phyloP scores from a whole-genome alignment of 2,329 filamentous ascomycete species.

The Fusarium subtropicale region DNA sequence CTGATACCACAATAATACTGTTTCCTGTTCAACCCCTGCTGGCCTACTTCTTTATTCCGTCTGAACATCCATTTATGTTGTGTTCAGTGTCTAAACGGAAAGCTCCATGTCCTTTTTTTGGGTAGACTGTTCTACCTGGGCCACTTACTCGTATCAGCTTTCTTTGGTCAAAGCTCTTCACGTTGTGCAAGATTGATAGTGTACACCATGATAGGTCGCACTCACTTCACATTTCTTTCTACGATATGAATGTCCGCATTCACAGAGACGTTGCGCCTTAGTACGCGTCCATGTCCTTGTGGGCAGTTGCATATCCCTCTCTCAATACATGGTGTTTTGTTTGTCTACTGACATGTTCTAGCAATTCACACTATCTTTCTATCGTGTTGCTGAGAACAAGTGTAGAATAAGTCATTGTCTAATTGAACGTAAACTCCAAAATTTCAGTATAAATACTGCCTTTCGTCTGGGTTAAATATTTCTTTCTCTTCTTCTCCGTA shows the following conservation, averaged over 20 bases:
- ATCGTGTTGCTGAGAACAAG: not conserved
- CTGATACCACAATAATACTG: constrained; percentile 20
- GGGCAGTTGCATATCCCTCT: not conserved
- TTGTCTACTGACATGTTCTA: not conserved
- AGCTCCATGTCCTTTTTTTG: not conserved
- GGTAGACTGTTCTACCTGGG: not conserved
- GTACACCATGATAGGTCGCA: not conserved
- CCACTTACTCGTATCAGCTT: not conserved
- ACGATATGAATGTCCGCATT: not conserved
- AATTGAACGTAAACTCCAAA: not conserved
- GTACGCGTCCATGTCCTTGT: not conserved
- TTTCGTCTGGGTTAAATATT: not conserved
- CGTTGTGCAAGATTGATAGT: not conserved
- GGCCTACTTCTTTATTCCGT: not conserved
- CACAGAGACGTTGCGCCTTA: not conserved
- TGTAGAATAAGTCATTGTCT: not conserved
- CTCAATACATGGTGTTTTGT: not conserved
- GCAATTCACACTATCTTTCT: not conserved
- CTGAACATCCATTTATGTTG: not conserved
- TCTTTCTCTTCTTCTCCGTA: not conserved
- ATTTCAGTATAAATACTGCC: not conserved
- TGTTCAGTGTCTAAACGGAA: not conserved
- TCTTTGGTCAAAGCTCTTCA: not conserved
- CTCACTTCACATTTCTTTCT: not conserved
- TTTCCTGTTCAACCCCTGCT: too few relatives aligned